Base-by-base conservation (phyloP, 768 basidiomycete genomes). In the Mycena capillaripes region DNA sequence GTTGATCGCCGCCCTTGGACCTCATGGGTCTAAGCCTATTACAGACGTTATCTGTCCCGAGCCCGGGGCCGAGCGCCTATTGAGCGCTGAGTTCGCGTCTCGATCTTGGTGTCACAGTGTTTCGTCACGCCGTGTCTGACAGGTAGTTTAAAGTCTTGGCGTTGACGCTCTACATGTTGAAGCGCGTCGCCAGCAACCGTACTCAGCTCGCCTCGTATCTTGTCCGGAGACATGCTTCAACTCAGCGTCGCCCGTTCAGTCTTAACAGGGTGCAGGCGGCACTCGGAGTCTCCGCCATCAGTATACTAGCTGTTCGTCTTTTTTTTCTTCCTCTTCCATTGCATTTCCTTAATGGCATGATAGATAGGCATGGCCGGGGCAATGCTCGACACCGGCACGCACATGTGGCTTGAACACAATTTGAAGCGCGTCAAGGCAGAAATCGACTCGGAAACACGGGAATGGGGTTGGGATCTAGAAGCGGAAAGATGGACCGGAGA, bases 401-500 rank as follows among this genome's bases (percentile, higher is more conserved):
- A 74, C 40, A n/a, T 70, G 10, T 74, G 66, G 81, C 86, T 34
- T 81, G 81, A 70, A 80, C 87, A 0, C 85, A 82, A n/a, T 91
- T 87, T 74, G 90, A 90, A 73, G 87, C 63, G 59, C 27, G 17
- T 32, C 40, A 74, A 66, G 50, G 27, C 27, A 36, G 19, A 34
- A 27, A 27, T 70, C 21, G 91, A 94, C 73, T 80, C 85, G 44
- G 90, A 91, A 53, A 82, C 82, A 19, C 82, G 82, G 56, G 84
- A 82, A 69, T 95, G 91, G 90, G 89, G 91, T 76, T 94, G 93
- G 93, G 86, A 91, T 77, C 77, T 85, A 4, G 89, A 92, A 53
- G 84, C 84, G 21, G 91, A 91, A 63, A 83, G 84, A 61, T 94
- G 93, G 93, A 84, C 90, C 10, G 90, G 87, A 27, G 85, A 89